These are phyloP conservation scores for Tubosaeta brunneosetosa DNA, from an alignment of 768 basidiomycete species.

Conservation along the genomic window DNA sequence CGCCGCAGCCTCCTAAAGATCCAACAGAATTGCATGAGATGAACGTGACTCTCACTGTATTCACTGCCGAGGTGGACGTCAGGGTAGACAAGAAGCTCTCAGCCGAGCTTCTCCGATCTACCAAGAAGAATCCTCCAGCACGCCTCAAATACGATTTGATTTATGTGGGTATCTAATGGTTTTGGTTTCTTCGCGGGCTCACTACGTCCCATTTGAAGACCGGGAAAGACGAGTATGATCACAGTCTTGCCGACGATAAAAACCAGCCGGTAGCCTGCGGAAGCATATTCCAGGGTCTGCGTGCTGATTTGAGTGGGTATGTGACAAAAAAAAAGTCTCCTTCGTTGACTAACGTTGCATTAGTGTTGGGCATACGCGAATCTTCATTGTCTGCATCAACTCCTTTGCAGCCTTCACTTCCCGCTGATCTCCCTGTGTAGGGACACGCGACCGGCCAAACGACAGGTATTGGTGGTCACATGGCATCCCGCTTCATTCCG, in stretches of 20 bases:
- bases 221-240: slow-evolving; percentile 75
- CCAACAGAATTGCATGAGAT: slow-evolving; percentile 19
- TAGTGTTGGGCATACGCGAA: slow-evolving; percentile 62
- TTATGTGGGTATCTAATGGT: slow-evolving; percentile 38
- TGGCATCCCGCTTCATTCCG: slow-evolving; percentile 84
- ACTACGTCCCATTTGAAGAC: slow-evolving; percentile 45
- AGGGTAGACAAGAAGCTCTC: slow-evolving; percentile 60
- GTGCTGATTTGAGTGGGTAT: slow-evolving; percentile 82
- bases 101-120: slow-evolving; percentile 78
- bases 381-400: slow-evolving; percentile 69
- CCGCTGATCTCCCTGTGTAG: slow-evolving; percentile 33
- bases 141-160: slow-evolving; percentile 78
- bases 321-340: slow-evolving; percentile 13
- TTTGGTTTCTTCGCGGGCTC: slow-evolving; percentile 11
- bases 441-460: slow-evolving; percentile 92
- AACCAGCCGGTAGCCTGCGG: slow-evolving; percentile 55
- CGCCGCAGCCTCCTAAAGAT: slow-evolving; percentile 18
- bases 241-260: slow-evolving; percentile 64
- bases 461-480: slow-evolving; percentile 70
- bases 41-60: slow-evolving; percentile 32
- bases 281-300: slow-evolving; percentile 81
- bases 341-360: slow-evolving; percentile 8
- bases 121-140: slow-evolving; percentile 88
- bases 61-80: slow-evolving; percentile 47
- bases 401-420: background rate